Evolutionary conservation across 371 early-diverging fungal species (phyloP).

Genomic region (Blastocladiella emersonii): DNA sequence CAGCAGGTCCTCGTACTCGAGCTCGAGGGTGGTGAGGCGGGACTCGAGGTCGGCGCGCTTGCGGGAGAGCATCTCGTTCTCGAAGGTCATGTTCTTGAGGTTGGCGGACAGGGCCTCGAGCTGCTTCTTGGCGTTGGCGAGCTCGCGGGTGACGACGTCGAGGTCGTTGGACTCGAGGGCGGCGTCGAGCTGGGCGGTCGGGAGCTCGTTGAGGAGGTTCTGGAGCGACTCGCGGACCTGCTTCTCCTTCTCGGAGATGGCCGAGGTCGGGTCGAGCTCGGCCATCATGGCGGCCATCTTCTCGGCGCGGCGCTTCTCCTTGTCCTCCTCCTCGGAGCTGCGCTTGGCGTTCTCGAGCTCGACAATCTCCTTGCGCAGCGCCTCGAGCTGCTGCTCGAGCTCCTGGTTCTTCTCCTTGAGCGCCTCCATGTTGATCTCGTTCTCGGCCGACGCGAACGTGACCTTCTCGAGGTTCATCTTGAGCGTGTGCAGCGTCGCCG

Average conservation of each 20-base stretch:
- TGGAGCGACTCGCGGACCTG: constrained; percentile 14
- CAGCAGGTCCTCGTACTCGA: constrained; percentile 84
- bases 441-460: constrained; percentile 24
- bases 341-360: constrained; percentile 26
- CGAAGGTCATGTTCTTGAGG: constrained; percentile 14
- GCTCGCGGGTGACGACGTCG: constrained; percentile 21
- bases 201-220: constrained; percentile 11
- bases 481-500: constrained; percentile 23
- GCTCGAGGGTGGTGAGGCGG: constrained; percentile 52
- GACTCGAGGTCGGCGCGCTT: constrained; percentile 11
- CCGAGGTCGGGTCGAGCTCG: constrained; percentile 7
- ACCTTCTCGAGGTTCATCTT: constrained; percentile 31
- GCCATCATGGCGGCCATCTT: neutral
- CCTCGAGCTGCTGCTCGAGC: constrained; percentile 26
- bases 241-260: constrained; percentile 12
- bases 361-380: constrained; percentile 29
- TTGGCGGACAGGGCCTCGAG: constrained; percentile 15
- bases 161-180: constrained; percentile 22
- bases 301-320: neutral
- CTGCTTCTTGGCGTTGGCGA: constrained; percentile 20
- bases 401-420: constrained; percentile 28
- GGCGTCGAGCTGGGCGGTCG: constrained; percentile 21
- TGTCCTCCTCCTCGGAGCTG: constrained; percentile 7
- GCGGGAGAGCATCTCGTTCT: constrained; percentile 23
- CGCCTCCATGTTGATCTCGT: constrained; percentile 25